Base-by-base conservation (phyloP, 768 basidiomycete genomes). In the Suillus subluteus region DNA sequence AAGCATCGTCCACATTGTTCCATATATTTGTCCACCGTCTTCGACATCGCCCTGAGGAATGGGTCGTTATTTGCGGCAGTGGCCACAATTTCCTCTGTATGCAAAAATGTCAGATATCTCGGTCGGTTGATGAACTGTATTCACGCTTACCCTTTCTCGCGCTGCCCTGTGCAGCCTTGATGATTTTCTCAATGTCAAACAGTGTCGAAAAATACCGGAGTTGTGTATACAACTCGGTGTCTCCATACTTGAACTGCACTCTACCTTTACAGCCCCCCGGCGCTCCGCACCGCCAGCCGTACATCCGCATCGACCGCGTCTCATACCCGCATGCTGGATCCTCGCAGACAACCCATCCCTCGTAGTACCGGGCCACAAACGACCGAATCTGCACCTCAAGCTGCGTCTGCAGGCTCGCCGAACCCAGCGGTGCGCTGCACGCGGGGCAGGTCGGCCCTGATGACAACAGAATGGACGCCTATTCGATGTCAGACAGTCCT, bases 281-380 rank as follows among this genome's bases (percentile, higher is more conserved):
- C 56, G 86, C 85, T 64, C 95, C 74, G 75, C 98, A 99, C 61
- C 90, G 82, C 40, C 89, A 85, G 7, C 95, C 96, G 75, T 95
- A 96, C 0, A 98, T 94, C 43, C 92, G 84, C 94, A 98, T 97
- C 85, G 90, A 92, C 23, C 98, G 84, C n/a, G 97, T 96, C 44
- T 92, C 86, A 67, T 88, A 83, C 11, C 87, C 87, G 73, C 98
- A 99, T 0, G 90, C 91, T 26, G 87, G 81, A 68, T 98, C 98
- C 71, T 95, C 86, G 78, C 98, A 99, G 6, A 91, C 80, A 1
- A 87, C 90, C 92, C 93, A 96, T 1, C 89, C 89, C 72, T 98
- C 88, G 73, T 99, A 99, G 77, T 96, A 98, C 71, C 83, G 86
- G 9, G 82, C 79, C 59, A 99, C 91, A 68, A 86, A 87, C 2